Percentiles rank a stretch among this genome's conserved stretches.
Conservation (phyloP, 2,329 filamentous ascomycete genomes). For the Colletotrichum sp. region DNA sequence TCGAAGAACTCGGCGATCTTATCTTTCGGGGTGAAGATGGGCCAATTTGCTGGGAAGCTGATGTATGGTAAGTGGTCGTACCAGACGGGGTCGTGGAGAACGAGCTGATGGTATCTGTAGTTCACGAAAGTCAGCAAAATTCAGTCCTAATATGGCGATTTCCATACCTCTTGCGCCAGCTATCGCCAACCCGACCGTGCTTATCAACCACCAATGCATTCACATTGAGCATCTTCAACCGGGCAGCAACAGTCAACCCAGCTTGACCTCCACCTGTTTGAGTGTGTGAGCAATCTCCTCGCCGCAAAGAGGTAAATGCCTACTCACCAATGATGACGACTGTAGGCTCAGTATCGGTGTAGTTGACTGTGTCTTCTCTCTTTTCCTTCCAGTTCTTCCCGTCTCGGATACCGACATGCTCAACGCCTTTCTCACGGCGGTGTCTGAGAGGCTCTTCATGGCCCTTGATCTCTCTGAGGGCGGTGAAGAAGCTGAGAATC, state of each 20-base stretch:
- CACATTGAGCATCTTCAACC: slow-evolving; percentile 60
- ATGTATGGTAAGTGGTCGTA: slow-evolving; percentile 65
- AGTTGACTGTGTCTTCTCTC: slow-evolving; percentile 18
- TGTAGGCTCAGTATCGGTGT: slow-evolving; percentile 11
- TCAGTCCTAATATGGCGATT: rapidly evolving
- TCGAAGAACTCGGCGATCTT: slow-evolving; percentile 71
- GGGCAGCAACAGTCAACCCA: slow-evolving; percentile 56
- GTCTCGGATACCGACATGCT: slow-evolving; percentile 50
- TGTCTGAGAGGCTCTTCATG: slow-evolving; percentile 48
- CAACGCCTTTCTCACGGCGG: slow-evolving; percentile 53
- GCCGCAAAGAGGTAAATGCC: not conserved
- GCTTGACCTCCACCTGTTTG: slow-evolving; percentile 49
- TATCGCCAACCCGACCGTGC: slow-evolving; percentile 59
- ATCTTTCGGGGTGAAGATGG: slow-evolving; percentile 71
- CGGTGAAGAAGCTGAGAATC: slow-evolving; percentile 62
- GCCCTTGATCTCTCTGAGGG: slow-evolving; percentile 51
- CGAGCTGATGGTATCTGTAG: slow-evolving; percentile 54
- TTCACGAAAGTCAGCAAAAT: not conserved
- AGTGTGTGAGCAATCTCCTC: not conserved
- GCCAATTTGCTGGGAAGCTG: slow-evolving; percentile 65
- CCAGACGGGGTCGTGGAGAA: slow-evolving; percentile 70
- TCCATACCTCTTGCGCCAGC: slow-evolving; percentile 53
- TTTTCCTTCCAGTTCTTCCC: slow-evolving; percentile 27
- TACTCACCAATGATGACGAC: slow-evolving; percentile 25
- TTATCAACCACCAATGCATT: slow-evolving; percentile 57